Base-by-base conservation (phyloP, 2,329 filamentous ascomycete genomes). In the Fusarium sp. region DNA sequence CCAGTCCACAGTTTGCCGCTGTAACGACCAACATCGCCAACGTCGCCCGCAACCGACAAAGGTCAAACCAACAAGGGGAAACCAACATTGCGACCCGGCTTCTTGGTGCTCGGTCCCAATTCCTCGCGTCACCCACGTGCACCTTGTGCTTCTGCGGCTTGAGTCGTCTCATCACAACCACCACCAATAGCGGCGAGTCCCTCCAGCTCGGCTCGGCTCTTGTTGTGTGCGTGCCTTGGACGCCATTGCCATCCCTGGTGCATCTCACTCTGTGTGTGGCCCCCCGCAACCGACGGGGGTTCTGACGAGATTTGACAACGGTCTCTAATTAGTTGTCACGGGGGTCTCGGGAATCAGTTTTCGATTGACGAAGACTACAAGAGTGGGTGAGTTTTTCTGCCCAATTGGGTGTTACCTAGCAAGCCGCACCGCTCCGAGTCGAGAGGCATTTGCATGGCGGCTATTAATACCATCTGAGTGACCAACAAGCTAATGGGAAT, bases 121-220 rank as follows among this genome's bases (percentile, higher is more conserved):
- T 61, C 45, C 54, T 69, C 65, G 64, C 60, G 54, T 75, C 72
- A 64, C 67, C 67, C 77, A 77, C 77, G 77, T 79, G 77, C 68
- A 64, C 62, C n/a, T 62, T 68, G 65, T 69, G 62, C 62, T 74
- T 63, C 77, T 79, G 77, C 76, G 69, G 68, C 74, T 76, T 65
- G 43, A 59, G 48, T 65, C 45, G 65, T 69, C 69, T 78, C 65
- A 77, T 79, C 77, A 79, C 77, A 71, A 50, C 64, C 33, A 69
- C 65, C 73, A 59, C 77, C 77, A 79, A 79, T 79, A 68, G 76
- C 71, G 61, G 68, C 59, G 52, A 67, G 57, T 69, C 57, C 74
- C 74, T 78, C 74, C 68, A 69, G 64, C 76, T 76, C 73, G 71
- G 73, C 76, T 75, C 76, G 68, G 74, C 64, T 76, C 74, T 76